Evolutionary conservation across 257 asterid genomes (phyloP), one percentile per base, ranked within the genome.

Genomic region (Linaria vulgaris): DNA sequence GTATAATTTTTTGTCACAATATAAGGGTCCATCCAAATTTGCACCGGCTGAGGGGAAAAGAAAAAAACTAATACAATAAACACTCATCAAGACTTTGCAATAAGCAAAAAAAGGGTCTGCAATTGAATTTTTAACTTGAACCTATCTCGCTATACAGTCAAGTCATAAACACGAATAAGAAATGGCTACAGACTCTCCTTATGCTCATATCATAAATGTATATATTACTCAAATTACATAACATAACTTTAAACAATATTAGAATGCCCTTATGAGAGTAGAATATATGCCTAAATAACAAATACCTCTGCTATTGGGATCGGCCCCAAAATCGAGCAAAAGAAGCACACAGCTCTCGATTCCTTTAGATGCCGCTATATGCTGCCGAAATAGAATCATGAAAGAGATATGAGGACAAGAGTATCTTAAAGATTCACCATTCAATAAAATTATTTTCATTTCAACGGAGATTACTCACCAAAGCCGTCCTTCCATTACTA

Each of bases 321-420:
- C 72, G 20, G 86, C 86, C 45, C 85, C 90, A 22, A 59, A 76
- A 68, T 80, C 86, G 67, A 83, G 75, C 62, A 83, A 78, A 53
- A 83, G 78, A 56, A 67, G 70, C 52, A 69, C 86, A 17, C 90
- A 80, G 31, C 74, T 83, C 66, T 77, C 86, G 16, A 78, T 74
- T 44, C 99, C 99, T 51, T 69, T 78, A 0, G 97, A 76, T 23
- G 99, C 96, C 46, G 96, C 96, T 60, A 89, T 76, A 48, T 92
- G 99, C 98, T 92, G 85, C 70, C 47, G 27, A 56, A 71, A 50
- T 22, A 16, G 37, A 61, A n/a, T 12, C 38, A 5, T 13, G 17
- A 54, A 23, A 17, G 38, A 46, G 69, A 51, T 56, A 37, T 51
- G 52, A 56, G 9, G 27, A 38, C 31, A 7, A 7, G 9, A 49